These are phyloP conservation scores for Neocallimastix lanati DNA, from an alignment of 192 early-diverging fungal genomes.

Conservation along the genomic window DNA sequence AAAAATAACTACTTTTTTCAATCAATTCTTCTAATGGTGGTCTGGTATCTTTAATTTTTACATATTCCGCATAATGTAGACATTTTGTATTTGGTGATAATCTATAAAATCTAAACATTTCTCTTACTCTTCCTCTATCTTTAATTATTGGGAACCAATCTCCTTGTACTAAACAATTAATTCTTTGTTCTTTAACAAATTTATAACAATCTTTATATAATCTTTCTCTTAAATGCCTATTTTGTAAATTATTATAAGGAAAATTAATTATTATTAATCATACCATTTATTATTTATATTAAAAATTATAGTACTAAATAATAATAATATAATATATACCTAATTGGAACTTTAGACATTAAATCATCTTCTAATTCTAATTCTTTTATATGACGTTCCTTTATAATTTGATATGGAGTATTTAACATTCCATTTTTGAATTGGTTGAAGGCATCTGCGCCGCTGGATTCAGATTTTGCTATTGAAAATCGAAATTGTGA, in stretches of 20 bases:
- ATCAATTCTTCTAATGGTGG: conserved; percentile 19
- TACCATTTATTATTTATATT: too few relatives aligned
- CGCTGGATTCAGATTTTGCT: conserved; percentile 7
- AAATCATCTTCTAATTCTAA: conserved; percentile 47
- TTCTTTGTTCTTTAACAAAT: conserved; percentile 48
- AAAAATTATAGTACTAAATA: too few relatives aligned
- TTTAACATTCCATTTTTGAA: conserved; percentile 43
- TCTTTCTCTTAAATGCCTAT: conserved; percentile 39
- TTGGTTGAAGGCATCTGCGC: conserved; percentile 7
- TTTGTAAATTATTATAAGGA: too few relatives aligned
- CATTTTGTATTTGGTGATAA: conserved; percentile 32
- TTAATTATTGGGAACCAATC: conserved; percentile 46
- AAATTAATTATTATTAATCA: too few relatives aligned
- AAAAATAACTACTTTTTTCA: conserved; percentile 21
- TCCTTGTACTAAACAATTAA: conserved; percentile 35
- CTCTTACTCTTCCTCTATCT: conserved; percentile 7
- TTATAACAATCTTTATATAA: conserved; percentile 49
- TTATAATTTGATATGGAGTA: conserved; percentile 33
- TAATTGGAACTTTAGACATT: conserved; percentile 32
- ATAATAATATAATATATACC: conserved; percentile 16
- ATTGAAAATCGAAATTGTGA: conserved; percentile 35
- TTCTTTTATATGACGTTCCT: conserved; percentile 44
- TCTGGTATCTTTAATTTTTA: conserved; percentile 12
- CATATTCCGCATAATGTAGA: conserved; percentile 50
- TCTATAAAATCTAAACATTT: conserved; percentile 30